Percentiles rank a stretch among this genome's conserved stretches.
These are phyloP conservation scores for Dioscorea zingiberensis DNA, from an alignment of 106 monocot species.

Conservation along the genomic window DNA sequence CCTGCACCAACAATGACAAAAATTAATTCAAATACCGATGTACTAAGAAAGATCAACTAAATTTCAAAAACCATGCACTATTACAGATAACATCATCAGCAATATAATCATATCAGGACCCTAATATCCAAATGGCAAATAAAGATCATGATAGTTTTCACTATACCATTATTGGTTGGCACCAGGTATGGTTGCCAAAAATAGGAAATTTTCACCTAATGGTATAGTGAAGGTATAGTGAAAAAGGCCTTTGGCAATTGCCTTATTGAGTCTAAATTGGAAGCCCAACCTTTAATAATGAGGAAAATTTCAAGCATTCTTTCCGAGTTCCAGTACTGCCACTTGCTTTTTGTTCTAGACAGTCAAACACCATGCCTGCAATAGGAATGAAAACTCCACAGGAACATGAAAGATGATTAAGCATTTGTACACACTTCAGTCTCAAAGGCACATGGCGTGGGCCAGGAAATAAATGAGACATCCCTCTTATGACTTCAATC, in stretches of 20 bases:
- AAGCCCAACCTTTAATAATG: slow-evolving; percentile 65
- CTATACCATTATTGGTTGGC: no score
- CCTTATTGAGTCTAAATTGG: no score
- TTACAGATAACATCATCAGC: not conserved
- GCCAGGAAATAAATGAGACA: slow-evolving; percentile 68
- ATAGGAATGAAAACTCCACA: slow-evolving; percentile 76
- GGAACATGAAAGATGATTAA: slow-evolving; percentile 75
- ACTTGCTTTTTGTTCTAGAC: slow-evolving; percentile 40
- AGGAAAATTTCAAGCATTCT: slow-evolving; percentile 34
- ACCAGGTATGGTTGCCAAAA: no score
- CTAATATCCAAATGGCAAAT: not conserved
- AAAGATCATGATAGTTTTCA: not conserved
- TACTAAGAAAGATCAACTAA: not conserved
- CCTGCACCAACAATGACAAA: slow-evolving; percentile 32
- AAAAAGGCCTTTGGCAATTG: no score
- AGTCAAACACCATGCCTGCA: slow-evolving; percentile 64
- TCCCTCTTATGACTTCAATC: slow-evolving; percentile 58
- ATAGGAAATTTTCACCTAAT: no score
- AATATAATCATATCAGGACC: not conserved
- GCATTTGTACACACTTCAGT: slow-evolving; percentile 78
- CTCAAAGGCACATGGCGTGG: slow-evolving; percentile 69
- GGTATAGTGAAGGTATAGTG: no score
- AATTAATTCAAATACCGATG: not conserved
- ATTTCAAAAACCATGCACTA: no score
- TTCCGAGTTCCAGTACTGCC: slow-evolving; percentile 8